Evolutionary conservation across 768 basidiomycete species (phyloP).

Genomic region (Rhodotorula sphaerocarpa): DNA sequence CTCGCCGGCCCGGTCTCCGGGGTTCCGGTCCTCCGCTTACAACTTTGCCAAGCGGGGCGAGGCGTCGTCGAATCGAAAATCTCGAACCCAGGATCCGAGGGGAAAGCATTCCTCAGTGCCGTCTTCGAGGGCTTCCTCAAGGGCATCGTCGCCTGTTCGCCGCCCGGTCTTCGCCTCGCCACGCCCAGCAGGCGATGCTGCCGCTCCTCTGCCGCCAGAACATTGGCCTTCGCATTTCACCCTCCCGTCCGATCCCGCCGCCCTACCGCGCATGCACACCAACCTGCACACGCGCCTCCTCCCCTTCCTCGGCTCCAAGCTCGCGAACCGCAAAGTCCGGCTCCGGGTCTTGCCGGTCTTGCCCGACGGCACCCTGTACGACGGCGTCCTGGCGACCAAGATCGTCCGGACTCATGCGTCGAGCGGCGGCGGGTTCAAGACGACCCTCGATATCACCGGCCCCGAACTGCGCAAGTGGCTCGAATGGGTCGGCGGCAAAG

Average conservation of each 20-base stretch:
- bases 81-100: too few relatives aligned
- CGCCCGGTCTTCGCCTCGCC: neutral
- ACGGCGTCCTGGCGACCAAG: conserved; percentile 22
- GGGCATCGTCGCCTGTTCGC: neutral
- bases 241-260: neutral
- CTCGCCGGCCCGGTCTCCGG: neutral
- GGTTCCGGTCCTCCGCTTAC: neutral
- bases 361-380: conserved; percentile 14
- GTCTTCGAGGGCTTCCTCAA: conserved; percentile 5
- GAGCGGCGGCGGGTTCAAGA: conserved; percentile 16
- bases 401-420: conserved; percentile 16
- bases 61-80: too few relatives aligned
- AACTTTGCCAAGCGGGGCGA: neutral
- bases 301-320: conserved; percentile 40
- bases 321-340: conserved; percentile 35
- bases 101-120: conserved; percentile 5
- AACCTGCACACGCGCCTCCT: conserved; percentile 39
- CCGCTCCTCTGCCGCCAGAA: conserved; percentile 2
- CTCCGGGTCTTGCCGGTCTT: conserved; percentile 35
- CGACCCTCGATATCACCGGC: conserved; percentile 1
- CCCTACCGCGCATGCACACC: conserved; percentile 33
- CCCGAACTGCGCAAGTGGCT: conserved; percentile 13
- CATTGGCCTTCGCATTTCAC: conserved; percentile 22
- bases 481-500: conserved; percentile 1
- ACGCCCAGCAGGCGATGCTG: neutral